Conservation (phyloP, 208 protist genomes). For the Trypanosoma mega region DNA sequence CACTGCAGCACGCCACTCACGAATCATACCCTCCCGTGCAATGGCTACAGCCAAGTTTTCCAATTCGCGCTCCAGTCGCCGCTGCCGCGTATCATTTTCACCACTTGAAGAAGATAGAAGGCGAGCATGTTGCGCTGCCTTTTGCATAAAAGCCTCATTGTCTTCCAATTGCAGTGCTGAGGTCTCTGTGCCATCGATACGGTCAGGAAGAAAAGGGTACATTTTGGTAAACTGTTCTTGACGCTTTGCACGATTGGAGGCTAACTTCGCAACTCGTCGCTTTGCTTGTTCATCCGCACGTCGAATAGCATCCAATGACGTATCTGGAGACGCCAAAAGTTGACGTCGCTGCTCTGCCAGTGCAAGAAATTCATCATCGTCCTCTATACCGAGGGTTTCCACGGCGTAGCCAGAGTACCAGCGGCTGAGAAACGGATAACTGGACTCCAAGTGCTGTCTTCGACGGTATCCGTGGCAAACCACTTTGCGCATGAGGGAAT, state of each 20-base stretch:
- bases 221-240: constrained; percentile 9
- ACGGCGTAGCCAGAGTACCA: constrained; percentile 51
- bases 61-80: constrained; percentile 35
- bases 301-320: neutral
- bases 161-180: constrained; percentile 42
- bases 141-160: constrained; percentile 30
- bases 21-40: constrained; percentile 17
- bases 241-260: neutral
- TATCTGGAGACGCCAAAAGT: constrained; percentile 3
- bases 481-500: constrained; percentile 37
- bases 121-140: constrained; percentile 7
- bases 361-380: constrained; percentile 30
- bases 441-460: constrained; percentile 37
- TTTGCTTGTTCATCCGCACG: constrained; percentile 2
- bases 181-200: constrained; percentile 47
- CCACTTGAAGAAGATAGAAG: neutral
- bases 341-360: constrained; percentile 20
- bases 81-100: constrained; percentile 14
- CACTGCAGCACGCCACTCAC: constrained; percentile 15
- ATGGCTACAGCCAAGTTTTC: constrained; percentile 23
- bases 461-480: constrained; percentile 27
- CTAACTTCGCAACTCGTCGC: constrained; percentile 5
- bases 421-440: constrained; percentile 42
- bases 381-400: constrained; percentile 34
- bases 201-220: constrained; percentile 59